These are phyloP conservation scores for Aspergillus affinis DNA, from an alignment of 495 filamentous ascomycete genomes.

Conservation along the genomic window DNA sequence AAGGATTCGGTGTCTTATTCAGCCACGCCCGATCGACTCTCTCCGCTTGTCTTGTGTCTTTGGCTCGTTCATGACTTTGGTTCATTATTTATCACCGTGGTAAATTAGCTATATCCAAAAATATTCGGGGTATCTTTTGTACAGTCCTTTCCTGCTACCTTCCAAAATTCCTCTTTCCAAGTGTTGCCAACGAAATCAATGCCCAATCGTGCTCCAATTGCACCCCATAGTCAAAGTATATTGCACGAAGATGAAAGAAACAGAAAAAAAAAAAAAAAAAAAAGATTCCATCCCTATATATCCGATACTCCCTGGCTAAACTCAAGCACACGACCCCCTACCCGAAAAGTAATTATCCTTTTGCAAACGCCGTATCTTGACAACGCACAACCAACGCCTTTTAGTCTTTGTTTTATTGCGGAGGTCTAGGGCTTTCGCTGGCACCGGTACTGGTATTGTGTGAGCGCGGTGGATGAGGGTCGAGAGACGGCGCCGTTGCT, in stretches of 20 bases:
- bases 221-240: neutral
- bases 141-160: neutral
- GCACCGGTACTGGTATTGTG: constrained; percentile 3
- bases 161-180: neutral
- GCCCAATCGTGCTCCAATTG: neutral
- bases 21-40: neutral
- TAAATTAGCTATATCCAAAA: neutral
- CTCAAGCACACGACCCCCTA: neutral
- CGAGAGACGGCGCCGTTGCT: neutral
- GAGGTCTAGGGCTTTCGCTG: constrained; percentile 5
- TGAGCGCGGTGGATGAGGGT: neutral
- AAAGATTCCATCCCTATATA: neutral
- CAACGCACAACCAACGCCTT: neutral
- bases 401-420: constrained; percentile 4
- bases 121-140: neutral
- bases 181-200: neutral
- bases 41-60: neutral
- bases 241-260: neutral
- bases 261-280: constrained; percentile 4
- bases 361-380: neutral
- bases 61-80: too few species aligned
- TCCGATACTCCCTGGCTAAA: constrained; percentile 2
- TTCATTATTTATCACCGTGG: too few species aligned
- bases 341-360: neutral
- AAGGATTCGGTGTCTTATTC: neutral